Evolutionary conservation across 2,329 filamentous ascomycete species (phyloP).

Genomic region (Apiospora koreana): DNA sequence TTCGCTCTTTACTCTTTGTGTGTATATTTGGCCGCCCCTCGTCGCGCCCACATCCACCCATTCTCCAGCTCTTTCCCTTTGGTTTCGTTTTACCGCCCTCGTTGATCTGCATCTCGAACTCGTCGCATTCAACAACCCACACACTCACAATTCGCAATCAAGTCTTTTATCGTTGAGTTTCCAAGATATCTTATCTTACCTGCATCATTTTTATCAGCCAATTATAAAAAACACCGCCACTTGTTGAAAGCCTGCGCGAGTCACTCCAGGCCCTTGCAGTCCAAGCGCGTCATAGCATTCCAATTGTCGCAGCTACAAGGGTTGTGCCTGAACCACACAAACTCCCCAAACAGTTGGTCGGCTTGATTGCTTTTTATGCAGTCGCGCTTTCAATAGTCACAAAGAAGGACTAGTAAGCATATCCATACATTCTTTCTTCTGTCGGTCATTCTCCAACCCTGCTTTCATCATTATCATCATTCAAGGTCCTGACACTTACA

Average conservation of each 20-base stretch:
- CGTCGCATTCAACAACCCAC: neutral
- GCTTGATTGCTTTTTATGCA: slow-evolving; percentile 6
- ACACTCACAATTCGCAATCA: neutral
- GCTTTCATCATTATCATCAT: neutral
- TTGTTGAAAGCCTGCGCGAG: neutral
- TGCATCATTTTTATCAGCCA: neutral
- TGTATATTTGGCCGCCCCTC: slow-evolving; percentile 9
- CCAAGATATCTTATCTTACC: neutral
- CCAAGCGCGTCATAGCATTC: slow-evolving; percentile 13
- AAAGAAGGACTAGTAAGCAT: neutral
- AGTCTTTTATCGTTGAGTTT: neutral
- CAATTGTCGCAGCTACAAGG: slow-evolving; percentile 4
- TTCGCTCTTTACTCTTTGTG: slow-evolving; percentile 10
- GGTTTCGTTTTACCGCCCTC: slow-evolving; percentile 12
- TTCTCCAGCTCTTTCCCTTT: slow-evolving; percentile 9
- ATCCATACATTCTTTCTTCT: neutral
- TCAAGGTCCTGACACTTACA: neutral
- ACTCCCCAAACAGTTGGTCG: neutral
- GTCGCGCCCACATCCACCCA: slow-evolving; percentile 15
- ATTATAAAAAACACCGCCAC: neutral
- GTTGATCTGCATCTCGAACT: slow-evolving; percentile 15
- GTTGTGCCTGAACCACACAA: neutral
- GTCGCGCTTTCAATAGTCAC: neutral
- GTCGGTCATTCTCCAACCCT: neutral
- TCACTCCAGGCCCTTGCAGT: neutral